A percentile compares a stretch with the other conserved stretches of the same genome.
Evolutionary conservation across 78 protist genomes (phyloP).

Genomic region (Dictyostelium brefeldianum): DNA sequence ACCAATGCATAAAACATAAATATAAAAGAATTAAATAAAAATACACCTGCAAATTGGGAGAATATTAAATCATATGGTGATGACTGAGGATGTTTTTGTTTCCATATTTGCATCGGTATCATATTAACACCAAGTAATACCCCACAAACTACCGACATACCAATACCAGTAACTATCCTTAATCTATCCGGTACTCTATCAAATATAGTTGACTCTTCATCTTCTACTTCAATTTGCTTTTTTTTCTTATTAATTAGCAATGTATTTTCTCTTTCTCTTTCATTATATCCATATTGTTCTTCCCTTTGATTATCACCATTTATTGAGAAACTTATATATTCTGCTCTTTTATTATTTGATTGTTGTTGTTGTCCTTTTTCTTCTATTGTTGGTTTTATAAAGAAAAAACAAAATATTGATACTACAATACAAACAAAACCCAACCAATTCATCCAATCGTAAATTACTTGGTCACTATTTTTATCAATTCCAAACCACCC

Average conservation of each 20-base stretch:
- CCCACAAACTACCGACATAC: slow-evolving; percentile 34
- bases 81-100: slow-evolving; percentile 33
- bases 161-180: slow-evolving; percentile 44
- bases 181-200: slow-evolving; percentile 29
- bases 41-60: slow-evolving; percentile 91
- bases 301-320: slow-evolving; percentile 16
- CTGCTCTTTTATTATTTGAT: neutral
- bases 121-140: slow-evolving; percentile 71
- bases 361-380: neutral
- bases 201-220: neutral
- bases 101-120: slow-evolving; percentile 83
- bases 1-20: slow-evolving; percentile 80
- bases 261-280: neutral
- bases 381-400: slow-evolving; percentile 71
- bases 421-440: slow-evolving; percentile 57
- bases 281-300: slow-evolving; percentile 6
- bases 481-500: slow-evolving; percentile 84
- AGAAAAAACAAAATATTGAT: slow-evolving; percentile 60
- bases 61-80: slow-evolving; percentile 80
- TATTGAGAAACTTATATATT: neutral
- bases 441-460: slow-evolving; percentile 49
- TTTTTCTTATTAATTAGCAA: no score
- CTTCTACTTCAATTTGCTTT: neutral
- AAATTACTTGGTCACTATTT: slow-evolving; percentile 6
- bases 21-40: slow-evolving; percentile 73